These are phyloP conservation scores for Helianthus annuus DNA, from an alignment of 129 eudicot species.

Conservation along the genomic window HanXRQr2.0-SUNRISE NC_035444.2:153645569-153646068, in stretches of 20 bases:
- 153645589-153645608: conserved; percentile 25
- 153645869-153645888: conserved; percentile 27
- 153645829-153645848: conserved; percentile 19
- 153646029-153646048: conserved; percentile 28
- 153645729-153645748: not conserved
- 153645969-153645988: not conserved
- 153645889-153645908: conserved; percentile 25
- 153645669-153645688: too few relatives aligned
- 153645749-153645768: not conserved
- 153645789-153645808: not conserved
- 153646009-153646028: conserved; percentile 25
- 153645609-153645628: too few relatives aligned
- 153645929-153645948: not conserved
- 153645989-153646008: conserved; percentile 32
- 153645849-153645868: conserved; percentile 24
- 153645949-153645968: not conserved
- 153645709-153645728: not conserved
- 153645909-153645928: conserved; percentile 10
- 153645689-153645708: not conserved
- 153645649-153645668: too few relatives aligned
- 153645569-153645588: too few relatives aligned
- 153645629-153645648: too few relatives aligned
- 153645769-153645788: not conserved
- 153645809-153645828: conserved; percentile 20
- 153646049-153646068: conserved; percentile 54